Base-by-base conservation (phyloP, 345 rosid species). In the Pugionium dolabratum region DNA sequence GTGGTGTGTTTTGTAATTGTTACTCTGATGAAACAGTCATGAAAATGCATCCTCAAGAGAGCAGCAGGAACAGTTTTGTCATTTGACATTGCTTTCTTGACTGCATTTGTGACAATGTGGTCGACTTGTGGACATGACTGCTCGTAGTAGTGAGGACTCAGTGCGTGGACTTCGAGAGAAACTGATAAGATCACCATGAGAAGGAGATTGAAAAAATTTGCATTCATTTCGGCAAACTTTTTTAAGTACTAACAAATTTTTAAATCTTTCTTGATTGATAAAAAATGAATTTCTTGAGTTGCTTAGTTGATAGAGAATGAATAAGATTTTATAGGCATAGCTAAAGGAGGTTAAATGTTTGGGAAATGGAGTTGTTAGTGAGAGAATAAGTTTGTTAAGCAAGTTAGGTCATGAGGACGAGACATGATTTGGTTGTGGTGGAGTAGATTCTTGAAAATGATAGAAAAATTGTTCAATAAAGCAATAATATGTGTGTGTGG, bases 11-110 rank as follows among this genome's bases (percentile, higher is more conserved):
- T 18, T 34, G 50, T 3, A 42, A 46, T 67, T 11, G 2, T 9
- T 79, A 87, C 96, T 58, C 89, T 83, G 29, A 92, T 75, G 42
- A 92, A 92, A 66, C 95, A 89, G 42, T 89, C 95, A 29, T 92
- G 95, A 54, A 89, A 93, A 28, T 89, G 98, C 96, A 89, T 87
- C 52, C 98, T 81, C 33, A 89, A 86, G 4, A 92, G 79, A 0
- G 88, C 96, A 6, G 96, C 93, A 0, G 97, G 87, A 43, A 85
- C 94, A 3, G 94, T 93, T 31, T 62, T 82, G 68, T 93, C 98
- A 28, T 79, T 84, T 34, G 10, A 30, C 80, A 81, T 80, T 18
- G 95, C 97, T 51, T 80, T 82, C 66, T 77, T 71, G 76, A 93
- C 88, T 2, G 81, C 82, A 27, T 30, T 11, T 2, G 81, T 81